Evolutionary conservation across 768 basidiomycete genomes (phyloP), one percentile per base, ranked within the genome.

Genomic region (Clitopilus passeckerianus): DNA sequence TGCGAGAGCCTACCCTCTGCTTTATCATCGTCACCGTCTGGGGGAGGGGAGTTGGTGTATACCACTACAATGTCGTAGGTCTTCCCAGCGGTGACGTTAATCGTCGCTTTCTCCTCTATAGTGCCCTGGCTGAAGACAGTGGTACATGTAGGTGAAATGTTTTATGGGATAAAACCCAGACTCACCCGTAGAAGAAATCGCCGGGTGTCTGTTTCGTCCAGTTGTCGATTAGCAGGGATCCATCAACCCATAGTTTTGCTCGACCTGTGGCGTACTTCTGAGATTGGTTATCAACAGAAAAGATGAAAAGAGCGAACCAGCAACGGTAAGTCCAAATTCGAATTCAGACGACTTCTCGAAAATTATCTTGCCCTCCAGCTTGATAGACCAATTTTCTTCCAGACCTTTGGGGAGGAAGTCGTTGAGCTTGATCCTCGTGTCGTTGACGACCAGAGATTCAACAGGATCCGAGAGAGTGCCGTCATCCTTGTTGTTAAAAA

Each of bases 141-240:
- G 33, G 33, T 53, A n/a, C 50, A 50, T 22, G 5, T 16, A 35
- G 22, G 46, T 41, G 7, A 52, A 34, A 37, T 35, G 20, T 27
- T 10, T 14, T 30, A 54, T 30, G 14, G 34, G n/a, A 23, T 23
- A 35, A 16, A 10, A 9, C 24, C 23, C 12, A n/a, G 27, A 53
- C 65, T 54, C 60, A 82, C 80, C 84, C 85, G 62, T 87, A 87
- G 71, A 86, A 88, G 72, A 87, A 85, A 61, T 87, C 86, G 0
- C 87, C 86, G 0, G 81, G 82, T 1, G 77, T 77, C 69, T 89
- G 87, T 63, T 82, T 81, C 8, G 83, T 86, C 81, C 86, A 88
- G 66, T 90, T 89, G 66, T 90, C 87, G 52, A 90, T 83, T 16
- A 80, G 74, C 57, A 87, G 67, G 63, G 82, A 68, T 9, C 79